A percentile compares a stretch with the other conserved stretches of the same genome.
These are phyloP conservation scores for Mucor saturninus DNA, from an alignment of 371 early-diverging fungal genomes.

Conservation along the genomic window DNA sequence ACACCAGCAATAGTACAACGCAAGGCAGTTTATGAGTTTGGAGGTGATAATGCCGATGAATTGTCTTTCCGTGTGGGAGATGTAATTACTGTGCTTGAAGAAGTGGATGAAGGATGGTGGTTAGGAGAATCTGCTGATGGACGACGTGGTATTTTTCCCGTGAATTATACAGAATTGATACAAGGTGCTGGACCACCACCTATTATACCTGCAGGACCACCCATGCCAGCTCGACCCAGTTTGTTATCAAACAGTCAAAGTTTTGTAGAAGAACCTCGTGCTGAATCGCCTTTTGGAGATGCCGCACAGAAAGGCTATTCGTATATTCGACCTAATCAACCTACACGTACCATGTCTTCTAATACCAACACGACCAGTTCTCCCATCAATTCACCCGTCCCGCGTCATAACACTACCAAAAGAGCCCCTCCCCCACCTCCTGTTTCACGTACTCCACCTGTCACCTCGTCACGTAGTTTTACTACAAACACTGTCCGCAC, in stretches of 20 bases:
- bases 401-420: neutral
- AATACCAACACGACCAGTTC: neutral
- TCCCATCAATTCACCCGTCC: constrained; percentile 18
- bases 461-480: constrained; percentile 1
- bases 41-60: constrained; percentile 68
- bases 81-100: constrained; percentile 73
- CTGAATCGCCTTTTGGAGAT: constrained; percentile 14
- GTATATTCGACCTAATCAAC: constrained; percentile 11
- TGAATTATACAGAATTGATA: constrained; percentile 69
- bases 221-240: constrained; percentile 1
- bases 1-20: neutral
- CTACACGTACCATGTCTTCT: constrained; percentile 7
- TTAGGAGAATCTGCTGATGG: constrained; percentile 57
- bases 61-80: constrained; percentile 72
- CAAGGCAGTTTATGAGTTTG: constrained; percentile 67
- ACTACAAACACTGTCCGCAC: constrained; percentile 4
- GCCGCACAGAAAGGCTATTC: neutral
- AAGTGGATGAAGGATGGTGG: constrained; percentile 91
- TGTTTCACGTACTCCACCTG: constrained; percentile 11
- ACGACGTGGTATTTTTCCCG: constrained; percentile 80
- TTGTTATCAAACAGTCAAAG: neutral
- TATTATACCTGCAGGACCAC: constrained; percentile 16
- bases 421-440: constrained; percentile 21
- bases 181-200: constrained; percentile 17
- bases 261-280: neutral